Base-by-base conservation (phyloP, 2,329 filamentous ascomycete genomes). In the Stachybotrys echinatus region DNA sequence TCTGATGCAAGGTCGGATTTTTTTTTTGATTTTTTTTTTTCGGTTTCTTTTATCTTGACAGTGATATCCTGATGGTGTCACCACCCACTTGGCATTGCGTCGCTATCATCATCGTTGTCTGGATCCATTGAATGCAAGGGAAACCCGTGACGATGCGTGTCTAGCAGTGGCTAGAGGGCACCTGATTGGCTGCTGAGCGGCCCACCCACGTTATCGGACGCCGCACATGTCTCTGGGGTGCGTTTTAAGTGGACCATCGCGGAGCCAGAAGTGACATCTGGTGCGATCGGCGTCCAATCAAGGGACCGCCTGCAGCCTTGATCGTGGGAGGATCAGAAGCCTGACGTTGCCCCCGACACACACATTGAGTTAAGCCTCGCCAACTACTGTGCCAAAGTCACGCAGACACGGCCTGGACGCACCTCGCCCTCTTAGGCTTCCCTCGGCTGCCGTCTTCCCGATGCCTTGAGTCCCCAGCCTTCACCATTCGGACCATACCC, bases 401-500 rank as follows among this genome's bases (percentile, higher is more conserved):
- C 27, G 27, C 27, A 14, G 27, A 10, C n/a, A n/a, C n/a, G n/a
- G n/a, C n/a, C n/a, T n/a, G n/a, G 27, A 34, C 14, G 14, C 27
- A 34, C 10, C 27, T 34, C 27, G 27, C 27, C 10, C 27, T 34
- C n/a, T 37, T 44, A 10, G 19, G 12, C 19, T 21, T 19, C 21
- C 21, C 21, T 17, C 22, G 8, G 21, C 42, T 22, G 12, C 20
- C 21, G 8, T 37, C 23, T 20, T 19, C 23, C 21, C 10, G 4
- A 20, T 45, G 17, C 44, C 18, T 18, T 19, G 20, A 7, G 20
- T 37, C 21, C 44, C 47, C 42, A 45, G 53, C 59, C 58, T 55
- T 54, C 64, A 72, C 60, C 61, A 72, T 72, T 72, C 56, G 59
- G 54, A 46, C 61, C 47, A 53, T 52, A 48, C 55, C 55, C 48